Evolutionary conservation across 2,329 filamentous ascomycete genomes (phyloP).

Genomic region (Dissoconium aciculare): DNA sequence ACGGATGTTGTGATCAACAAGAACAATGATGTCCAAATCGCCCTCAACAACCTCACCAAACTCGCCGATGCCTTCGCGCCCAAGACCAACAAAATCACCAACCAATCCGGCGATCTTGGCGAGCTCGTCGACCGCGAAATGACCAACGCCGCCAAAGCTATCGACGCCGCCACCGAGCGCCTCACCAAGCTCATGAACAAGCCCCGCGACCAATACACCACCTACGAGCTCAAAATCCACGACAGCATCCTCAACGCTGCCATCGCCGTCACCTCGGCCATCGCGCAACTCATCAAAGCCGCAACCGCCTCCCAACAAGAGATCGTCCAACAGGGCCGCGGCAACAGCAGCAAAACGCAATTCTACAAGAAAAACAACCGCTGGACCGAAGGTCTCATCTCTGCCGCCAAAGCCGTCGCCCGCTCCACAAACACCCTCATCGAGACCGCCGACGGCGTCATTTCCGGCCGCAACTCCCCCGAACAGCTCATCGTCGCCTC

Average conservation of each 20-base stretch:
- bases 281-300: constrained; percentile 86
- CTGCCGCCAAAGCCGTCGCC: constrained; percentile 90
- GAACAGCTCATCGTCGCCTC: constrained; percentile 97
- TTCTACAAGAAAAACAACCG: constrained; percentile 99
- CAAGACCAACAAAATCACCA: constrained; percentile 68
- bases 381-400: constrained; percentile 96
- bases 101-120: constrained; percentile 69
- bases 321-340: constrained; percentile 85
- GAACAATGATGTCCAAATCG: constrained; percentile 91
- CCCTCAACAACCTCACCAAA: constrained; percentile 85
- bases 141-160: constrained; percentile 85
- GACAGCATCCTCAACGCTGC: constrained; percentile 90
- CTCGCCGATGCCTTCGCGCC: constrained; percentile 83
- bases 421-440: constrained; percentile 89
- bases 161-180: constrained; percentile 78
- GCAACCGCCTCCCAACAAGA: constrained; percentile 87
- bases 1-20: constrained; percentile 95
- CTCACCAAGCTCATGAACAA: constrained; percentile 90
- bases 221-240: constrained; percentile 91
- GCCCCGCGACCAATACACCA: constrained; percentile 86
- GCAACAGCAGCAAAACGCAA: constrained; percentile 64
- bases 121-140: constrained; percentile 87
- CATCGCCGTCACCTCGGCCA: constrained; percentile 83
- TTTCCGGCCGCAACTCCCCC: constrained; percentile 78
- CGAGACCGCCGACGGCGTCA: constrained; percentile 91